Evolutionary conservation across 2,329 filamentous ascomycete genomes (phyloP), one percentile per base, ranked within the genome.

Genomic region (Apiospora marii): DNA sequence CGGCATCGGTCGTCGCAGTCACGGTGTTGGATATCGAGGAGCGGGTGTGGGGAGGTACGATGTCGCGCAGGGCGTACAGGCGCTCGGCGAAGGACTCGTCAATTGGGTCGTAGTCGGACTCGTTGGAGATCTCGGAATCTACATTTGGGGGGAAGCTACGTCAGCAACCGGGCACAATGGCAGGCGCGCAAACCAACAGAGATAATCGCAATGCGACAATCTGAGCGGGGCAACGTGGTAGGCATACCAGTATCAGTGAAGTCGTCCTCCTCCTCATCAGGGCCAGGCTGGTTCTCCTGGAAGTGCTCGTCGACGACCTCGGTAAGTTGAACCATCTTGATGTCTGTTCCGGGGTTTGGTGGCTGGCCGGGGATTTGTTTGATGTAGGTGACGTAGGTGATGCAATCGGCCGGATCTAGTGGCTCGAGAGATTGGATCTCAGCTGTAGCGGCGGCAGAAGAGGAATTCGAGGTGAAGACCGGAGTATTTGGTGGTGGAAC

Each of bases 291-390:
- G 77, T 88, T 86, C 83, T 90, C 87, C 85, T 92, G 88, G 88
- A 98, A 97, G 85, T 97, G 94, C 89, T 98, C 95, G 83, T 98
- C 96, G 82, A 97, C 92, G 81, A 98, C 96, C 88, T 98, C 96
- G 82, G 94, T 94, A 82, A 98, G 94, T 85, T 96, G 94, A 84
- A 98, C 96, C 96, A 98, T 79, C 68, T 67, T 46, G 43, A 30
- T 64, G 22, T 72, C 46, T 48, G 61, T 7, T 68, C 34, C 37
- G 44, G 44, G 49, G 30, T 64, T 34, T 67, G 34, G 41, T 68
- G 43, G 51, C 30, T 51, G 24, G 64, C 22, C 24, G 22, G n/a
- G 43, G 27, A 58, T 2, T 58, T 34, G 69, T 12, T n/a, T 13
- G 24, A 37, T 19, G 16, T 22, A 30, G 34, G 69, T 41, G 58